Evolutionary conservation across 176 grass and related monocot genomes (phyloP).

Genomic region (Rhynchospora breviuscula): DNA sequence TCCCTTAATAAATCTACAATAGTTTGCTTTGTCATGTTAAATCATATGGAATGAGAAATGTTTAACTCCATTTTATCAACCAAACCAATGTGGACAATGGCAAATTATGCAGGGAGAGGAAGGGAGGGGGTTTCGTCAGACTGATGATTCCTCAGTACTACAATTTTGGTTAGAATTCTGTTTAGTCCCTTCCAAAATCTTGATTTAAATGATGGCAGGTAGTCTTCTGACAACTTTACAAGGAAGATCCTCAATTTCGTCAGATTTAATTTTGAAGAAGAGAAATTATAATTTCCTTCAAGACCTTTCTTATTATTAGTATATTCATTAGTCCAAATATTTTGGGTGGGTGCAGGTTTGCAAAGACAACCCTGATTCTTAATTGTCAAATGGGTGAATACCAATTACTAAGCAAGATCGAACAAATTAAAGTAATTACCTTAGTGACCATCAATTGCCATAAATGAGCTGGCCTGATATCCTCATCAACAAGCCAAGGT

Average conservation of each 20-base stretch:
- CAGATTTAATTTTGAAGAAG: neutral
- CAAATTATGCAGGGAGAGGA: neutral
- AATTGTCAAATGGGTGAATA: neutral
- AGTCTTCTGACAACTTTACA: neutral
- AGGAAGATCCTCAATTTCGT: neutral
- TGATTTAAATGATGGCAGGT: neutral
- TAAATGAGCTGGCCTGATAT: slow-evolving; percentile 68
- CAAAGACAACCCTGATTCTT: neutral
- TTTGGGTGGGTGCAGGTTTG: neutral
- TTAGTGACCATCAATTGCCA: slow-evolving; percentile 99
- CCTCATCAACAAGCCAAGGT: slow-evolving; percentile 75
- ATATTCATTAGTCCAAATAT: neutral
- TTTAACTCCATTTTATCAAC: neutral
- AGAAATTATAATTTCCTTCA: too few relatives aligned
- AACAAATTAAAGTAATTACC: slow-evolving; percentile 36
- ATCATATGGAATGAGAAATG: neutral
- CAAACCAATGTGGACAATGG: neutral
- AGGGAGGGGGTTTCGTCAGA: neutral
- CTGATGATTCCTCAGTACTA: neutral
- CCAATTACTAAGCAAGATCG: neutral
- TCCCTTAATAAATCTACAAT: too few relatives aligned
- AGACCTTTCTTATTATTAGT: neutral
- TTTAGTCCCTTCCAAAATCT: neutral
- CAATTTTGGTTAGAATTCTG: neutral
- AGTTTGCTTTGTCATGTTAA: too few relatives aligned